Base-by-base conservation (phyloP, 2,329 filamentous ascomycete species). In the Huntiella decipiens region DNA sequence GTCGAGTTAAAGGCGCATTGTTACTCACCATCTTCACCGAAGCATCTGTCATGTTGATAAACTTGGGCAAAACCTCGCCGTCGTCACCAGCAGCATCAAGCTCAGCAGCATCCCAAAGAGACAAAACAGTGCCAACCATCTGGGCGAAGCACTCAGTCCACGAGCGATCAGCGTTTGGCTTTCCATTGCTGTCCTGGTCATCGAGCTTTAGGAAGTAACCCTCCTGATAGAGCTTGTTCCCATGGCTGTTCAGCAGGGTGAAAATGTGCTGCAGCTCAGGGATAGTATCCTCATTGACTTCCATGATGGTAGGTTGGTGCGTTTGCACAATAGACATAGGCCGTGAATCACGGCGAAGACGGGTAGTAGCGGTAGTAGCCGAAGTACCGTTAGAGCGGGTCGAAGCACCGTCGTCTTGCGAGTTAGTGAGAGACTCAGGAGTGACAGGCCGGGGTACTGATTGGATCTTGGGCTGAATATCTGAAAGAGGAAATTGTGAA, bases 61-160 rank as follows among this genome's bases (percentile, higher is more conserved):
- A 98, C 43, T 83, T 91, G 31, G 86, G 85, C 37, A 88, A 66
- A 41, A 93, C 82, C 57, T 93, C 83, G 52, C 79, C 82, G 55
- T 91, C 77, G 54, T 85, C 79, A 33, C 83, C 85, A 10, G 84
- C 87, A 35, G 77, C 77, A 63, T 98, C 91, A 49, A 96, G 70
- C 59, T 91, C 86, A 52, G 82, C 78, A 17, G 88, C 87, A 62
- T 98, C 88, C 91, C 91, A 98, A 43, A 96, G 66, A 5, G 91
- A 95, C 48, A 98, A 66, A 12, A 96, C 84, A 1, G 91, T 96
- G 53, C 91, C 91, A 13, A 95, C 85, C 12, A 98, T 76, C 60
- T 96, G 91, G 38, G 88, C 87, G 63, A 96, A 98, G 62, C 85
- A 95, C 66, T 98, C 91, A 34, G 82, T 82, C 91, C 91, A 98